Evolutionary conservation across 768 basidiomycete genomes (phyloP).

Genomic region (Pleurotus tuber-regium): DNA sequence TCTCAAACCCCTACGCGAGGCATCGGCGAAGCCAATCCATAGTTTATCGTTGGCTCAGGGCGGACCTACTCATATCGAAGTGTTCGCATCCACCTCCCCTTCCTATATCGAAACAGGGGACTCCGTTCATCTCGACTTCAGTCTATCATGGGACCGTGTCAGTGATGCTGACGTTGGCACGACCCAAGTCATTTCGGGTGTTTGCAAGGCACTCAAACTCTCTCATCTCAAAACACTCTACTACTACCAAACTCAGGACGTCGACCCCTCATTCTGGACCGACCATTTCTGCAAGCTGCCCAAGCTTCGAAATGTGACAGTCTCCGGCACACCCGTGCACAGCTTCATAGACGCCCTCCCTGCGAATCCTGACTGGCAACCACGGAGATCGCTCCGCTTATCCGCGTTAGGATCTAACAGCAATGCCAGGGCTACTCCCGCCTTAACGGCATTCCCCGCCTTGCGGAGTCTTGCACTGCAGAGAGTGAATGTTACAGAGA

Average conservation of each 20-base stretch:
- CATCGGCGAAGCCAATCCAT: slow-evolving; percentile 9
- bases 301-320: slow-evolving; percentile 21
- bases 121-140: slow-evolving; percentile 18
- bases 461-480: slow-evolving; percentile 24
- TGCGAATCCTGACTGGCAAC: slow-evolving; percentile 16
- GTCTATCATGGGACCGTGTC: slow-evolving; percentile 23
- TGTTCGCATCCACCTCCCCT: neutral
- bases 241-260: slow-evolving; percentile 18
- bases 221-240: slow-evolving; percentile 23
- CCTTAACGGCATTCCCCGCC: slow-evolving; percentile 24
- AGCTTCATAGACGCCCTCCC: slow-evolving; percentile 24
- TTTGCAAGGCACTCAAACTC: slow-evolving; percentile 23
- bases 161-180: slow-evolving; percentile 13
- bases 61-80: neutral
- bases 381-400: slow-evolving; percentile 12
- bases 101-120: slow-evolving; percentile 1
- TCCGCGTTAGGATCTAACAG: slow-evolving; percentile 9
- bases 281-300: slow-evolving; percentile 25
- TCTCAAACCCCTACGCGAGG: slow-evolving; percentile 11
- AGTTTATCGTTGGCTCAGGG: slow-evolving; percentile 11
- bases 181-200: slow-evolving; percentile 16
- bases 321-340: slow-evolving; percentile 20
- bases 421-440: neutral
- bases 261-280: slow-evolving; percentile 20
- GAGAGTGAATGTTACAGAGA: slow-evolving; percentile 20